Evolutionary conservation across 1,139 yeast genomes (phyloP), one percentile per base, ranked within the genome.

Genomic region (Schizosaccharomyces versatilis): DNA sequence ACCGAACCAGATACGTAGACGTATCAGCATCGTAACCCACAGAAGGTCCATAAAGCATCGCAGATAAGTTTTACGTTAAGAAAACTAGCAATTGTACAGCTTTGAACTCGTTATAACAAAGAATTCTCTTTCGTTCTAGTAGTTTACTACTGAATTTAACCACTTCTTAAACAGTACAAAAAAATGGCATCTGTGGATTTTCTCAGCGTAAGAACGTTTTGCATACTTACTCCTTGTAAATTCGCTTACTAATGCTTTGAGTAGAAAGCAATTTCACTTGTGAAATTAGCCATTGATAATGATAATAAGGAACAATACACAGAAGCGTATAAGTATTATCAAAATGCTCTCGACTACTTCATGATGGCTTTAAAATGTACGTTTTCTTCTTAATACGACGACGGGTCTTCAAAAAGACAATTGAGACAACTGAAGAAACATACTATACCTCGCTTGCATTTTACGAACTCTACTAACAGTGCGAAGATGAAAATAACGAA

Each of bases 201-300:
- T 44, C 38, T 44, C 12, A 44, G 49, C 32, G 49, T 44, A 44
- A 17, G 49, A 24, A 24, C 5, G 24, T n/a, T 7, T 8, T 41
- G 1, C 6, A 6, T 41, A 12, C 10, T 10, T 41, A 3, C 6
- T 41, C 14, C 8, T 12, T 14, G 6, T 9, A 15, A 6, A 8
- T 10, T 41, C 14, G 47, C 47, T 41, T 15, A 41, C 19, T 17
- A 12, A n/a, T 8, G 19, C 32, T 3, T 24, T 6, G 9, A 36
- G 9, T 36, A 83, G 60, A 93, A 90, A 67, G 99, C 97, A 19
- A 86, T 90, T 40, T 96, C 86, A 60, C 74, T 88, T 53, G 94
- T 90, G 14, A 94, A 86, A 65, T 82, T 82, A 68, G 98, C 98
- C 36, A 86, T 93, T 57, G 95, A 88, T 65, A 88, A 94, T 7